phyloP scores from a whole-genome alignment of 176 grass and related monocot species.

The Oryza brachyantha region DNA sequence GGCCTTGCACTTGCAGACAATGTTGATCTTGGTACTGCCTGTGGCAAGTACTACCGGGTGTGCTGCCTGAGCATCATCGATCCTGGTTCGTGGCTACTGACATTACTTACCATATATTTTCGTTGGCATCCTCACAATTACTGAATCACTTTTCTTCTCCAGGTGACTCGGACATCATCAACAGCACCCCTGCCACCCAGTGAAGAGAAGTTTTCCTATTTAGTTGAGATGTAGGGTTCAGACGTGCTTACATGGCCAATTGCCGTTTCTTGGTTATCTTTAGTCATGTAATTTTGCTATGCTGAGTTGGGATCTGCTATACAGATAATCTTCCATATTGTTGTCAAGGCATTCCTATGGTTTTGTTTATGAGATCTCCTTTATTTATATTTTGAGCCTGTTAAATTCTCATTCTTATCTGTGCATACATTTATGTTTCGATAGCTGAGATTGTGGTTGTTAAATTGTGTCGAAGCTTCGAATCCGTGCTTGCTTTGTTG shows the following conservation, averaged over 20 bases:
- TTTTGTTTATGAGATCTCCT: conserved; percentile 34
- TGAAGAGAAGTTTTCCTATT: conserved; percentile 41
- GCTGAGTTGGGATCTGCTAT: conserved; percentile 8
- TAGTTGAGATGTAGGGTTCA: conserved; percentile 32
- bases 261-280: not conserved
- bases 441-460: not conserved
- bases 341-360: conserved; percentile 24
- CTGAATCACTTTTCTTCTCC: not conserved
- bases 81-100: conserved; percentile 44
- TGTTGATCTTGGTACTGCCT: conserved; percentile 95
- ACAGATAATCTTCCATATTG: conserved; percentile 20
- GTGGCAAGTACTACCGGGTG: conserved; percentile 87
- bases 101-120: not conserved
- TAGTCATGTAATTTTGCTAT: conserved; percentile 9
- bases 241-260: conserved; percentile 8
- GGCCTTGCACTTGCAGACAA: conserved; percentile 52
- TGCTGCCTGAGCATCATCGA: conserved; percentile 96
- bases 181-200: conserved; percentile 55
- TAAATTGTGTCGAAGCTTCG: not conserved
- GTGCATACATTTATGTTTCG: not conserved
- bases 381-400: not conserved
- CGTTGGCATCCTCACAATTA: too few species aligned
- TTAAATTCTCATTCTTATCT: not conserved
- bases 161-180: conserved; percentile 99
- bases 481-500: not conserved